Base-by-base conservation (phyloP, 352 stramenopile species). In the Phytophthora vignae region DNA sequence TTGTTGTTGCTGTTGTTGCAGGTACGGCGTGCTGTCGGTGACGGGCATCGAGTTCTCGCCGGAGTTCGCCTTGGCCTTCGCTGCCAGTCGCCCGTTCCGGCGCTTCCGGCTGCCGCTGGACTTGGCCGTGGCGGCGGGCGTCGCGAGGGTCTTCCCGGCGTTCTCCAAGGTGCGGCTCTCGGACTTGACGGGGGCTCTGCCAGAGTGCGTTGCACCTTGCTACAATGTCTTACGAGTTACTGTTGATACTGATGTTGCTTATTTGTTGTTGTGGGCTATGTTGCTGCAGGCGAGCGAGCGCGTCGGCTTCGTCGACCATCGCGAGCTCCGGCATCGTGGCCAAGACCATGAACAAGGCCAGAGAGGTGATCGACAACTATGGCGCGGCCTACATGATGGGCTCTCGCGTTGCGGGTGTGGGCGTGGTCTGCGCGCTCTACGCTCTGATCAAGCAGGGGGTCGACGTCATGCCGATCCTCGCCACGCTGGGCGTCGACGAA, bases 381-480 rank as follows among this genome's bases (percentile, higher is more conserved):
- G 90, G 90, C 36, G 90, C 90, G 0, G 85, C 88, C 12, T 97
- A 97, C 77, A 95, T 97, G 87, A 95, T 97, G 78, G 86, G 88
- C 52, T 95, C 90, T 38, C 90, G 90, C 8, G 74, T 95, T 60
- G 84, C 88, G 31, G 90, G 90, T 48, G 87, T 97, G 0, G 66
- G 79, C 14, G 89, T 97, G 22, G 88, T 96, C 25, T 90, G 82
- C 22, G 71, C 57, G 7, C 71, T 97, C 8, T 95, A 97, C 70
- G 31, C 82, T 0, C 74, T 93, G 15, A 94, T 97, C 66, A 88
- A 92, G 54, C 84, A 96, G 42, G 90, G 90, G 38, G 81, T 97
- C 15, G 90, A 97, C 64, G 79, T 96, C 25, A 91, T 90, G 77
- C 88, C 88, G 33, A 76, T 94, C 38, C 77, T 95, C 8, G 79